Percentiles rank a stretch among this genome's conserved stretches.
Evolutionary conservation across 345 rosid genomes (phyloP).

Genomic region (rapeseed (Brassica napus)): DNA sequence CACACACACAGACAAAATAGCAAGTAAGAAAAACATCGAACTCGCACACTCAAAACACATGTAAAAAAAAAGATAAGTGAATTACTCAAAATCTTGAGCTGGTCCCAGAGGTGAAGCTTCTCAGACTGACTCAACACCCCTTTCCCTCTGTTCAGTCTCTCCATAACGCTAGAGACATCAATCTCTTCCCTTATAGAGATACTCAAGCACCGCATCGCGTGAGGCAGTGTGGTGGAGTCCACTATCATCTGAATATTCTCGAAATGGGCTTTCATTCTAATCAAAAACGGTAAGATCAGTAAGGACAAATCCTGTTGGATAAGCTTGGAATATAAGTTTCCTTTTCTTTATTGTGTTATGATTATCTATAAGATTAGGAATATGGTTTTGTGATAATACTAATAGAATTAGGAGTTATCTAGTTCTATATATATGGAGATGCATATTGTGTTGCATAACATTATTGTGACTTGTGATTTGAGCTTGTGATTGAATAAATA

Average conservation of each 20-base stretch:
- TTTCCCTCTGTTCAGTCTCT: slow-evolving; percentile 73
- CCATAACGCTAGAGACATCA: slow-evolving; percentile 70
- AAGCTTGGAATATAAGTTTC: too few relatives aligned
- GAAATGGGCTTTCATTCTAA: slow-evolving; percentile 85
- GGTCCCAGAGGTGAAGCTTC: slow-evolving; percentile 91
- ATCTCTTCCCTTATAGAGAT: slow-evolving; percentile 65
- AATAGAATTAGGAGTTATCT: too few relatives aligned
- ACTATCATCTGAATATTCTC: slow-evolving; percentile 87
- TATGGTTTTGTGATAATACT: too few relatives aligned
- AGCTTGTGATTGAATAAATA: too few relatives aligned
- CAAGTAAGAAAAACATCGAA: slow-evolving; percentile 21
- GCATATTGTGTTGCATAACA: too few relatives aligned
- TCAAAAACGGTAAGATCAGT: slow-evolving; percentile 3
- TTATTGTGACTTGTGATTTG: too few relatives aligned
- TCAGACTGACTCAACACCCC: slow-evolving; percentile 62
- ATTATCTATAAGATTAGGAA: too few relatives aligned
- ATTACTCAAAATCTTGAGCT: slow-evolving; percentile 78
- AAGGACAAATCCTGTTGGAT: too few relatives aligned
- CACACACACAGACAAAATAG: neutral
- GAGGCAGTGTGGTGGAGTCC: slow-evolving; percentile 82
- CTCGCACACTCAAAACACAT: neutral
- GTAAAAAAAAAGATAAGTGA: neutral
- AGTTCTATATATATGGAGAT: too few relatives aligned
- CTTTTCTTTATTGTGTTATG: too few relatives aligned
- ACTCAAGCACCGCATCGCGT: slow-evolving; percentile 61